Evolutionary conservation across 176 grass and related monocot species (phyloP), one percentile per base, ranked within the genome.

Genomic region (Guadua angustifolia): DNA sequence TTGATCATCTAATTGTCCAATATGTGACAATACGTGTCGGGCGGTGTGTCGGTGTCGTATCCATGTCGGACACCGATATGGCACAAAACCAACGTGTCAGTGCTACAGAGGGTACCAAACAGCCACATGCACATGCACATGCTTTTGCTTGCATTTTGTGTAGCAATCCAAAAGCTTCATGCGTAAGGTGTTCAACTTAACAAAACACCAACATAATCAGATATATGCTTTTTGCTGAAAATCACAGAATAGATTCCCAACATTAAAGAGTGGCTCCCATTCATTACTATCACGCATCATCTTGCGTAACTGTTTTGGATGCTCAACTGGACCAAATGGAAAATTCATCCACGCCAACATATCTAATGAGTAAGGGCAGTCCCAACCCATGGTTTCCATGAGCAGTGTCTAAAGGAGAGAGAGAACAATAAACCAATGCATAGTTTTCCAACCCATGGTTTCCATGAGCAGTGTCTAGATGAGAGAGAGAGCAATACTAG

Each of bases 221-320:
- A 29, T 55, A 44, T 73, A 77, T 76, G 8, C 26, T 75, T 75
- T 75, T 36, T 52, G 69, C 32, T 17, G 49, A 40, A 25, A 9
- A 79, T 38, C 4, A 50, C 21, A 49, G 2, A 8, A 47, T 64
- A 85, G 8, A 75, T 55, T 33, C 3, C 32, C 4, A 79, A 63
- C 47, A 42, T 47, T 32, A 47, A 32, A 32, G 26, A 79, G 24
- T 21, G 0, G 16, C 33, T 21, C 33, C 42, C 59, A 46, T 63
- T 46, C 22, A 45, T 9, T 32, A 63, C 0, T 43, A 77, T 21
- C 66, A 77, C 2, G 1, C 13, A 45, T 12, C 50, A 47, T 45
- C 22, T 46, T 33, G 42, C 42, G 33, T 0, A 65, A 9, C 53
- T 71, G 3, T 46, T 82, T 43, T 9, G 0, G 17, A 40, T 70